phyloP scores from a whole-genome alignment of 2,329 filamentous ascomycete genomes.

The Fusarium anthophilum region DNA sequence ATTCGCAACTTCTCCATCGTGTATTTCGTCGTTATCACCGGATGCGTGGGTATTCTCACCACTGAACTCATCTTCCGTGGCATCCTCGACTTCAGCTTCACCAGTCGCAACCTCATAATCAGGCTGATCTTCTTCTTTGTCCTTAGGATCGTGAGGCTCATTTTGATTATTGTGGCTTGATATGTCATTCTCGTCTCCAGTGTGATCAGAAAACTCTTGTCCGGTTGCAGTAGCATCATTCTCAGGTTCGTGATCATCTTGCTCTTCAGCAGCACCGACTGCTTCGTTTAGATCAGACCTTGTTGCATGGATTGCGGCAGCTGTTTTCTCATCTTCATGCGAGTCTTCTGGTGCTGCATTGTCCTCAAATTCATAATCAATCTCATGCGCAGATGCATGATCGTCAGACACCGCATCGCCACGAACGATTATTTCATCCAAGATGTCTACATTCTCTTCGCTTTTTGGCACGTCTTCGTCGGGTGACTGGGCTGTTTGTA shows the following conservation, averaged over 20 bases:
- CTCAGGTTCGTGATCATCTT: not conserved
- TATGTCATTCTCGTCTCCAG: slow-evolving; percentile 26
- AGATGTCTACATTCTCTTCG: slow-evolving; percentile 1
- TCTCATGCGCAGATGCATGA: slow-evolving; percentile 38
- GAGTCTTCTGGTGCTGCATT: slow-evolving; percentile 23
- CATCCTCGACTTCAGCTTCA: slow-evolving; percentile 11
- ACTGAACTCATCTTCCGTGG: slow-evolving; percentile 1
- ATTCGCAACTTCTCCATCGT: not conserved
- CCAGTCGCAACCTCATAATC: not conserved
- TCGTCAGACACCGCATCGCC: slow-evolving; percentile 14
- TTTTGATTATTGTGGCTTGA: slow-evolving; percentile 27
- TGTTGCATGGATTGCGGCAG: slow-evolving; percentile 14
- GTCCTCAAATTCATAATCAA: slow-evolving; percentile 45
- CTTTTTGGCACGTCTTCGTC: not conserved
- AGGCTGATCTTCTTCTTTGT: not conserved
- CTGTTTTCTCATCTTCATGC: not conserved
- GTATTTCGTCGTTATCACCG: slow-evolving; percentile 18
- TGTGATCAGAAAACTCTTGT: not conserved
- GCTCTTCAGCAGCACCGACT: not conserved
- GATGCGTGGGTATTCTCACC: slow-evolving; percentile 12
- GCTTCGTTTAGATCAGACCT: not conserved
- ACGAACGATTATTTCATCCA: slow-evolving; percentile 5
- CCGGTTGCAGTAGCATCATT: not conserved
- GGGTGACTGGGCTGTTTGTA: slow-evolving; percentile 2
- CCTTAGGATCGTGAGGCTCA: slow-evolving; percentile 12